Evolutionary conservation across 164 flowering plant genomes (phyloP).

Genomic region (Amborella trichopoda): DNA sequence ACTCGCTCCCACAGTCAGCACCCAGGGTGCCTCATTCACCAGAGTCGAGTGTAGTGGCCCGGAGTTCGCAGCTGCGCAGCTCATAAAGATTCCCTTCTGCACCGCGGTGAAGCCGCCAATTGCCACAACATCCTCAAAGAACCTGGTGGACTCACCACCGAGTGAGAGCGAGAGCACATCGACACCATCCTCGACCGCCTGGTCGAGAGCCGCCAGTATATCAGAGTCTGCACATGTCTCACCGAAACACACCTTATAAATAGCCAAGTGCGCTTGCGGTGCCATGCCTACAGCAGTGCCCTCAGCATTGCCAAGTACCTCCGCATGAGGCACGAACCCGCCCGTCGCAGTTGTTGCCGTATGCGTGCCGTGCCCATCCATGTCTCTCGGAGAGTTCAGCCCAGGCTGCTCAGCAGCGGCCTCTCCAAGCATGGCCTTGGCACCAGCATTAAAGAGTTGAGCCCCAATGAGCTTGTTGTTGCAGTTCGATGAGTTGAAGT

Average conservation of each 20-base stretch:
- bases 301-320: constrained; percentile 25
- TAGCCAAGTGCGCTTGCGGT: constrained; percentile 44
- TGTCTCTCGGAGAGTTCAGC: constrained; percentile 18
- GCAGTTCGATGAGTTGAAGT: constrained; percentile 11
- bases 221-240: constrained; percentile 31
- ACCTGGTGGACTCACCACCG: constrained; percentile 7
- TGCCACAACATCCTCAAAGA: constrained; percentile 5
- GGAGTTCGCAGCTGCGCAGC: background rate
- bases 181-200: constrained; percentile 46
- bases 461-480: constrained; percentile 16
- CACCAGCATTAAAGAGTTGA: constrained; percentile 5
- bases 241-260: constrained; percentile 38
- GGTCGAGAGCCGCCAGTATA: constrained; percentile 35
- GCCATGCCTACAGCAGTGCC: constrained; percentile 45
- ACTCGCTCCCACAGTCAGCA: background rate
- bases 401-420: constrained; percentile 1
- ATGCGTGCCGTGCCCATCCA: constrained; percentile 56
- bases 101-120: constrained; percentile 8
- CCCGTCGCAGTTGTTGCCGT: constrained; percentile 58
- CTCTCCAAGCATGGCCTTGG: too few relatives aligned
- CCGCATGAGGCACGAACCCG: constrained; percentile 15
- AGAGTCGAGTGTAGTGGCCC: background rate
- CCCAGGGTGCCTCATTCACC: background rate
- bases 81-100: constrained; percentile 1
- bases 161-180: constrained; percentile 32